Conservation (phyloP, 2,329 filamentous ascomycete genomes). For the Aspergillus novoparasiticus region DNA sequence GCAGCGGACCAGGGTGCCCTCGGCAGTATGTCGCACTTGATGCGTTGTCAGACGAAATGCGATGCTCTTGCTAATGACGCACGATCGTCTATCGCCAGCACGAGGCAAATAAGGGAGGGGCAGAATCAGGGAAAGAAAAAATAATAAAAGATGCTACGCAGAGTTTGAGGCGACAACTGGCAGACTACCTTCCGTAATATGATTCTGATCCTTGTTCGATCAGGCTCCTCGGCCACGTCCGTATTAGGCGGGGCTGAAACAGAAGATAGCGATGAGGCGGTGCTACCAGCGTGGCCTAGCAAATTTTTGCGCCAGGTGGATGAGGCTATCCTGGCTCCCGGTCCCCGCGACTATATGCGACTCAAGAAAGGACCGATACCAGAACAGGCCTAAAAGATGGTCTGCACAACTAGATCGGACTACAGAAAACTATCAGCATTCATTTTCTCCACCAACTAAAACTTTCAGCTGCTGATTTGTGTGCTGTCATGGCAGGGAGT, state of each 20-base stretch:
- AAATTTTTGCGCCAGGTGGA: slow-evolving; percentile 14
- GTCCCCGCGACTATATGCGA: slow-evolving; percentile 22
- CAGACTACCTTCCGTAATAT: slow-evolving; percentile 21
- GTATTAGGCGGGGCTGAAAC: slow-evolving; percentile 18
- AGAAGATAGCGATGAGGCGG: slow-evolving; percentile 30
- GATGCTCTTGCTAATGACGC: slow-evolving; percentile 32
- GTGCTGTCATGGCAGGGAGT: slow-evolving; percentile 30
- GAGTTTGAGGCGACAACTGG: slow-evolving; percentile 23
- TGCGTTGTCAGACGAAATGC: slow-evolving; percentile 45
- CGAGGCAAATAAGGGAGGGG: slow-evolving; percentile 17
- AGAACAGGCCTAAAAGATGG: slow-evolving; percentile 25
- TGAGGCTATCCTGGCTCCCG: slow-evolving; percentile 19
- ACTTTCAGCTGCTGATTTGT: slow-evolving; percentile 22
- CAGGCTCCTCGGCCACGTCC: slow-evolving; percentile 29
- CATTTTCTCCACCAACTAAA: slow-evolving; percentile 20
- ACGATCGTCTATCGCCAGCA: slow-evolving; percentile 32
- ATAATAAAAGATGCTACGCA: slow-evolving; percentile 23
- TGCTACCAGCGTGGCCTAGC: slow-evolving; percentile 26
- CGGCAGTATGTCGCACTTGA: slow-evolving; percentile 38
- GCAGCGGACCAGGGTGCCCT: slow-evolving; percentile 43
- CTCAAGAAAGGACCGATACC: slow-evolving; percentile 27
- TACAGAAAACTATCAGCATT: slow-evolving; percentile 29
- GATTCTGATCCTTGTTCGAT: slow-evolving; percentile 21
- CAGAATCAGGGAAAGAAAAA: neutral
- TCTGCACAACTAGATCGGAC: slow-evolving; percentile 26